Evolutionary conservation across 345 rosid species (phyloP).

Genomic region (Camelina hispida): DNA sequence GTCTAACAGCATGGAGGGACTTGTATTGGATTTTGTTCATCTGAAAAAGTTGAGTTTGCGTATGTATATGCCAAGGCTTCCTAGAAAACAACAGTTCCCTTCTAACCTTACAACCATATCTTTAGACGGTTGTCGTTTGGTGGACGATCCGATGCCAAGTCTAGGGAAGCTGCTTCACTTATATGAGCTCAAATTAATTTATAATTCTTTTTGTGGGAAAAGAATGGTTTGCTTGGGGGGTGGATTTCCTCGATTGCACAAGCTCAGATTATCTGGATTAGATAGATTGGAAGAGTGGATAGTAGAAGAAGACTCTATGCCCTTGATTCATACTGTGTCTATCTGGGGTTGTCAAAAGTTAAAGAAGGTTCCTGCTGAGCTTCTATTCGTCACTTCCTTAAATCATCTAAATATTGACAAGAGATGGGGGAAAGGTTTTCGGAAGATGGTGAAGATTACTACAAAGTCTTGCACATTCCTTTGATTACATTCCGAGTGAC

Average conservation of each 20-base stretch:
- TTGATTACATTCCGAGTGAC: neutral
- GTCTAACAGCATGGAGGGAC: neutral
- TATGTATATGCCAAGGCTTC: constrained; percentile 38
- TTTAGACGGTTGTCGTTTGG: constrained; percentile 23
- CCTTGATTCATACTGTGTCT: constrained; percentile 35
- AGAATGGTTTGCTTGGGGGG: constrained; percentile 34
- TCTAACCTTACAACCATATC: constrained; percentile 35
- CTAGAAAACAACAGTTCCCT: constrained; percentile 36
- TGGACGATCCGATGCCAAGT: constrained; percentile 50
- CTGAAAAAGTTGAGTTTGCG: constrained; percentile 27
- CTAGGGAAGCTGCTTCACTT: constrained; percentile 49
- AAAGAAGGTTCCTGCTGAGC: constrained; percentile 37
- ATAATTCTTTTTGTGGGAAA: constrained; percentile 34
- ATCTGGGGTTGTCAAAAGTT: constrained; percentile 30
- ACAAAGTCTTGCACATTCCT: constrained; percentile 49
- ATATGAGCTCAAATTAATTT: neutral
- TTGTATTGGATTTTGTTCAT: constrained; percentile 3
- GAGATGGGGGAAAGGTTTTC: constrained; percentile 36
- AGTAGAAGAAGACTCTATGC: constrained; percentile 40
- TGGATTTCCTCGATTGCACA: constrained; percentile 22
- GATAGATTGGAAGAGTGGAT: constrained; percentile 16
- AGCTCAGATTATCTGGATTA: neutral
- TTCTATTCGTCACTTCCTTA: constrained; percentile 25
- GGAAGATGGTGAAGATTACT: constrained; percentile 45
- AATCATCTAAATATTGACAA: constrained; percentile 40